Conservation (phyloP, 345 rosid genomes). For the Noccaea caerulescens region DNA sequence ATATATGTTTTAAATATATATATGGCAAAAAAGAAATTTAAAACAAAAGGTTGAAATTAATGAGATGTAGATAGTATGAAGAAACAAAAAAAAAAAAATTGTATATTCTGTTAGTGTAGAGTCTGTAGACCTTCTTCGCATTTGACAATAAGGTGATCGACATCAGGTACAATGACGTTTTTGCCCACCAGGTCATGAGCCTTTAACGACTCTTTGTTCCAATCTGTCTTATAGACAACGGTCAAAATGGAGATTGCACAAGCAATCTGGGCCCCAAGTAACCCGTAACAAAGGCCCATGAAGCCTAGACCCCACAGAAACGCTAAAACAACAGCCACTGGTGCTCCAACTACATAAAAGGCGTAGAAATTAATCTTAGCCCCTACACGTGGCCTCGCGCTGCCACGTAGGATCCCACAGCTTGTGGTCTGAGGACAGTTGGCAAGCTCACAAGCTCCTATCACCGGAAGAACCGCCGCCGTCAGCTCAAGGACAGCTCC, state of each 20-base stretch:
- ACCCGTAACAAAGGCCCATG: slow-evolving; percentile 88
- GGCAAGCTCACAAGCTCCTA: slow-evolving; percentile 91
- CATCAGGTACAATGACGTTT: slow-evolving; percentile 38
- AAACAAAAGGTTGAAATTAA: slow-evolving; percentile 10
- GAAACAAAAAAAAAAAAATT: neutral
- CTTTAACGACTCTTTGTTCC: slow-evolving; percentile 74
- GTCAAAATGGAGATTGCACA: slow-evolving; percentile 68
- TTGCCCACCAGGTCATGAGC: slow-evolving; percentile 70
- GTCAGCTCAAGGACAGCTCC: slow-evolving; percentile 58
- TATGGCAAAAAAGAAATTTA: slow-evolving; percentile 4
- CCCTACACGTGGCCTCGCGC: slow-evolving; percentile 78
- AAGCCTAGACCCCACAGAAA: slow-evolving; percentile 71
- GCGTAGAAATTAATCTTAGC: slow-evolving; percentile 76
- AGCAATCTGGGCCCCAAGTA: slow-evolving; percentile 77
- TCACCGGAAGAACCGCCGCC: slow-evolving; percentile 65
- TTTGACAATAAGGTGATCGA: slow-evolving; percentile 46
- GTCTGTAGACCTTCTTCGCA: slow-evolving; percentile 47
- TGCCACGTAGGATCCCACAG: slow-evolving; percentile 84
- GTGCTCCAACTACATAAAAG: slow-evolving; percentile 85
- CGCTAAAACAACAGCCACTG: slow-evolving; percentile 63
- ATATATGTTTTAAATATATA: neutral
- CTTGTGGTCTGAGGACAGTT: slow-evolving; percentile 94
- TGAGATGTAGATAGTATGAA: slow-evolving; percentile 18
- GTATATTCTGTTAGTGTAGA: slow-evolving; percentile 22
- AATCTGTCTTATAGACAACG: slow-evolving; percentile 72